Evolutionary conservation across 805 yeast genomes (phyloP).

Genomic region (Candida tammaniensis): DNA sequence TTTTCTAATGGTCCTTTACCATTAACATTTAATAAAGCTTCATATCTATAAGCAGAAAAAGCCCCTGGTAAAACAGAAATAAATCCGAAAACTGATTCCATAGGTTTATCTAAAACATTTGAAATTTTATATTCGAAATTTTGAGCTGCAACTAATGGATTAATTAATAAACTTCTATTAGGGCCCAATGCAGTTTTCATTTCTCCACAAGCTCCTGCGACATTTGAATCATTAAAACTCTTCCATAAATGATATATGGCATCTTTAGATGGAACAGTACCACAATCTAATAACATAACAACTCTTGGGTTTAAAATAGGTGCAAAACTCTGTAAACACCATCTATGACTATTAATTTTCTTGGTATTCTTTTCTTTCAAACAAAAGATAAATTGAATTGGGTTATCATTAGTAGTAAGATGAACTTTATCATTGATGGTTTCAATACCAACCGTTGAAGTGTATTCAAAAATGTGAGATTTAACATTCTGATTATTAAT

Average conservation of each 20-base stretch:
- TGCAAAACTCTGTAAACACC: conserved; percentile 94
- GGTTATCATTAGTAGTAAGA: conserved; percentile 64
- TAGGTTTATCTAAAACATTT: conserved; percentile 91
- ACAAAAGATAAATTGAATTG: conserved; percentile 87
- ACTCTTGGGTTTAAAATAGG: conserved; percentile 79
- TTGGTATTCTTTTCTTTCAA: conserved; percentile 84
- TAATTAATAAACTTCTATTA: conserved; percentile 47
- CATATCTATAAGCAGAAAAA: conserved; percentile 87
- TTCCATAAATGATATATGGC: conserved; percentile 90
- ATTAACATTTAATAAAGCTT: conserved; percentile 65
- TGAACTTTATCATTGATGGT: conserved; percentile 64
- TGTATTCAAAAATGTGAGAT: conserved; percentile 90
- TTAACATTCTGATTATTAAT: conserved; percentile 79
- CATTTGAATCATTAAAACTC: conserved; percentile 72
- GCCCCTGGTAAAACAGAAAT: conserved; percentile 96
- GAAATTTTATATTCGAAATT: conserved; percentile 96
- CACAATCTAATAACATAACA: conserved; percentile 86
- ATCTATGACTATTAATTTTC: conserved; percentile 92
- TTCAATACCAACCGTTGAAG: conserved; percentile 85
- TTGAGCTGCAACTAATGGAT: conserved; percentile 94
- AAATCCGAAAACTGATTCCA: conserved; percentile 92
- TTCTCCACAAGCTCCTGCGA: conserved; percentile 98
- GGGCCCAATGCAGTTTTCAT: conserved; percentile 82
- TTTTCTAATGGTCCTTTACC: conserved; percentile 86
- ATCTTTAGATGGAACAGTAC: conserved; percentile 84